A percentile compares a stretch with the other conserved stretches of the same genome.
Conservation (phyloP, 106 monocot genomes). For the Dioscorea dumetorum region DNA sequence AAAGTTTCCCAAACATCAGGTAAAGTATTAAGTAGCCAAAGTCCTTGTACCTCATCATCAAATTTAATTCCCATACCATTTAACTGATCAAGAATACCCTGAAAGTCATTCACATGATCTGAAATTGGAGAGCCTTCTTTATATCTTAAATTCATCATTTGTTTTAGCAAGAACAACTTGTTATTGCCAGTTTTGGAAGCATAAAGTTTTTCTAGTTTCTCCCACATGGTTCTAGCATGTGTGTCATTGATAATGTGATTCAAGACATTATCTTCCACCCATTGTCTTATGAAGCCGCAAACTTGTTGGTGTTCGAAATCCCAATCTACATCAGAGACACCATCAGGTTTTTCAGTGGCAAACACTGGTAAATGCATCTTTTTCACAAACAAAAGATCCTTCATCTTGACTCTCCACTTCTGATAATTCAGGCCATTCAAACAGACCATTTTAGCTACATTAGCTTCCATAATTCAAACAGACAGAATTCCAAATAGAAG, state of each 20-base stretch:
- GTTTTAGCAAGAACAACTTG: too few relatives aligned
- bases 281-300: neutral
- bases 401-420: neutral
- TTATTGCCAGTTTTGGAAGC: too few relatives aligned
- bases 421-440: neutral
- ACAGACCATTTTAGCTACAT: neutral
- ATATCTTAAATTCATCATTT: too few relatives aligned
- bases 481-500: neutral
- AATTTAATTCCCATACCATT: neutral
- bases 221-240: too few relatives aligned
- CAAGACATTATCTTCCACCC: neutral
- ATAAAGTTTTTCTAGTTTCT: too few relatives aligned
- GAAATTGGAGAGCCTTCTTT: neutral
- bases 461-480: neutral
- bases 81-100: neutral
- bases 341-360: neutral
- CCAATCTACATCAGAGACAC: neutral
- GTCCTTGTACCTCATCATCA: neutral
- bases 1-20: too few relatives aligned
- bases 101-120: neutral
- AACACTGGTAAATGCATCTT: neutral
- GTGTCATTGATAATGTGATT: too few relatives aligned
- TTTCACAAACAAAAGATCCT: constrained; percentile 3
- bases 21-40: neutral
- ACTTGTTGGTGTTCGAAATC: neutral